Evolutionary conservation across 1,139 yeast genomes (phyloP).

Genomic region (Starmera stellimalicola): DNA sequence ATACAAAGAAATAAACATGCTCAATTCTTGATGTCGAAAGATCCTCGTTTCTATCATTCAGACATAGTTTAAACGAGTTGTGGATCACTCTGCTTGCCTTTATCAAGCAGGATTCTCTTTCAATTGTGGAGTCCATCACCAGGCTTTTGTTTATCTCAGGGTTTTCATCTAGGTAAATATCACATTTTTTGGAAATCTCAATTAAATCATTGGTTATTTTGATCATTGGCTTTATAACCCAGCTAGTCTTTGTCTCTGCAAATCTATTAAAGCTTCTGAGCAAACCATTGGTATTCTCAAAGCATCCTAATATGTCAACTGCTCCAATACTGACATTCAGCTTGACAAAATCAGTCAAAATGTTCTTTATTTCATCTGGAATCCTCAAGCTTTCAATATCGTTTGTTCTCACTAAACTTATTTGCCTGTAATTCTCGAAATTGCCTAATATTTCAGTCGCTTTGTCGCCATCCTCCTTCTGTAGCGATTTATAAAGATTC

Average conservation of each 20-base stretch:
- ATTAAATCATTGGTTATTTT: slow-evolving; percentile 48
- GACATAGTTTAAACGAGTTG: slow-evolving; percentile 64
- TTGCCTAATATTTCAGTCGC: neutral
- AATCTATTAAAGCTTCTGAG: slow-evolving; percentile 44
- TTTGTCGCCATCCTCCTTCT: slow-evolving; percentile 3
- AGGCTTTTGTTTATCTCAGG: slow-evolving; percentile 6
- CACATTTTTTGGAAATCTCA: slow-evolving; percentile 23
- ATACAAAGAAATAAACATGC: slow-evolving; percentile 69
- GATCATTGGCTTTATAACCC: slow-evolving; percentile 59
- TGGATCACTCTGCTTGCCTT: slow-evolving; percentile 56
- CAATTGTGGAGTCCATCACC: slow-evolving; percentile 13
- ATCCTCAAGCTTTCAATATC: neutral
- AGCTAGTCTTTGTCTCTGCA: slow-evolving; percentile 52
- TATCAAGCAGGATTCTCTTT: slow-evolving; percentile 29
- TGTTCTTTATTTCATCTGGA: neutral
- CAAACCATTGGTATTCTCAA: slow-evolving; percentile 32
- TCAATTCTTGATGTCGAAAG: slow-evolving; percentile 40
- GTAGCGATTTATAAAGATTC: too few species aligned
- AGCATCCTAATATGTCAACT: slow-evolving; percentile 21
- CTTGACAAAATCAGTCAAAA: neutral
- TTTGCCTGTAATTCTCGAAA: neutral
- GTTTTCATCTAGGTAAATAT: slow-evolving; percentile 12
- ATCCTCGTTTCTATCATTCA: slow-evolving; percentile 66
- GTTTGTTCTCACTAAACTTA: too few species aligned
- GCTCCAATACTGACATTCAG: slow-evolving; percentile 5